Evolutionary conservation across 495 filamentous ascomycete genomes (phyloP), one percentile per base, ranked within the genome.

Genomic region (Aeminium ludgeri): DNA sequence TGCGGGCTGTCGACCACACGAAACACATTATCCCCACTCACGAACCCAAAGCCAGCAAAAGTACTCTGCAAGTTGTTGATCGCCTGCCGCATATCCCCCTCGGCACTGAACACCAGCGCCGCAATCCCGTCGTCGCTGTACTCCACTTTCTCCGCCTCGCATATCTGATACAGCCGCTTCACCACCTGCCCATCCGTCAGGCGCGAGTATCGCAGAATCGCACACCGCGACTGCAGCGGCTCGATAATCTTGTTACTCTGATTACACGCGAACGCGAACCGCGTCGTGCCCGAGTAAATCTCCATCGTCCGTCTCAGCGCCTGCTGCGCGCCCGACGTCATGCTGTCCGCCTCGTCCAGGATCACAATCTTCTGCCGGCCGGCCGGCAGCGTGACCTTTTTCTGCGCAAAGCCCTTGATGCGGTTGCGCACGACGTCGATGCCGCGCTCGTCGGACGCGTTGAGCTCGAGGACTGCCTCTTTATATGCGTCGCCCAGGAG

Each of bases 231-330:
- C 59, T 99, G 89, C 31, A 99, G 65, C 7, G 89, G 91, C 60
- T 99, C 89, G 62, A 99, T 99, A 59, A 99, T 96, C 64, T 96
- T 99, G 65, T 96, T 99, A 42, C 79, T 86, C 60, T 92, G 84
- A 59, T 99, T 99, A 67, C 91, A 96, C 7, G 89, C 89, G 53
- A 99, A 96, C 0, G 89, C 91, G 59, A 99, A 99, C 45, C 89
- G 76, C 20, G 89, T 99, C 1, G 89, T 99, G 25, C 82, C 74
- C 11, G 81, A 86, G 65, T 99, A 96, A 49, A 99, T 99, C 64
- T 99, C 89, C 89, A 99, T 99, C 1, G 89, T 99, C 27, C 89
- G 71, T 16, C 89, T 78, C 18, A 99, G 70, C 1, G 89, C 89
- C 61, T 99, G 89, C 57, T 99, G 89, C 3, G 89, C 89, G 32